Percentiles rank a stretch among this genome's conserved stretches.
Evolutionary conservation across 164 flowering plant species (phyloP).

Genomic region (Vitis vinifera): DNA sequence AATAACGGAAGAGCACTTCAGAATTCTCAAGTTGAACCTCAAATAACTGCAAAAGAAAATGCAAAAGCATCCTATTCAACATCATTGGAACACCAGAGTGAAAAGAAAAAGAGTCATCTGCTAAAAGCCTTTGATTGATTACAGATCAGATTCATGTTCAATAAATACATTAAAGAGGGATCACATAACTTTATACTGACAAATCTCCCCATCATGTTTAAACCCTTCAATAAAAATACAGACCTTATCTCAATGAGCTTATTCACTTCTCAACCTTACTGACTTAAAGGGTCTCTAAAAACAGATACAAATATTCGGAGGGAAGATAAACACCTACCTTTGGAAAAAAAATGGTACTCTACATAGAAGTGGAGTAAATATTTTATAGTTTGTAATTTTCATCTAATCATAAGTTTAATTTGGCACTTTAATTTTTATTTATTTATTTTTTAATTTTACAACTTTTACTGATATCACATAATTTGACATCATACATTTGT

Average conservation of each 20-base stretch:
- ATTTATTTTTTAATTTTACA: no score
- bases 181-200: neutral
- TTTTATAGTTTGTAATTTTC: no score
- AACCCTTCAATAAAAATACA: neutral
- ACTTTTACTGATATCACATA: no score
- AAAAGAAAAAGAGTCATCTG: neutral
- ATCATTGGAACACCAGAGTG: neutral
- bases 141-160: neutral
- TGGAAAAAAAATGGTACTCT: no score
- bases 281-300: no score
- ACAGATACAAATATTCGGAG: no score
- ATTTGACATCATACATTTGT: no score
- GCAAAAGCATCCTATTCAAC: constrained; percentile 4
- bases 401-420: no score
- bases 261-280: no score
- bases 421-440: no score
- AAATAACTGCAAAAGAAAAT: constrained; percentile 64
- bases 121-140: neutral
- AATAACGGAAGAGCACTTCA: constrained; percentile 81
- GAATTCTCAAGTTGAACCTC: constrained; percentile 78
- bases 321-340: no score
- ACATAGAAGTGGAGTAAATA: no score
- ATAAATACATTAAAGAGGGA: neutral
- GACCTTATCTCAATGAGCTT: neutral
- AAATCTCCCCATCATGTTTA: neutral